A percentile compares a stretch with the other conserved stretches of the same genome.
These are phyloP conservation scores for Starmerella powellii DNA, from an alignment of 805 yeast genomes.

Conservation along the genomic window DNA sequence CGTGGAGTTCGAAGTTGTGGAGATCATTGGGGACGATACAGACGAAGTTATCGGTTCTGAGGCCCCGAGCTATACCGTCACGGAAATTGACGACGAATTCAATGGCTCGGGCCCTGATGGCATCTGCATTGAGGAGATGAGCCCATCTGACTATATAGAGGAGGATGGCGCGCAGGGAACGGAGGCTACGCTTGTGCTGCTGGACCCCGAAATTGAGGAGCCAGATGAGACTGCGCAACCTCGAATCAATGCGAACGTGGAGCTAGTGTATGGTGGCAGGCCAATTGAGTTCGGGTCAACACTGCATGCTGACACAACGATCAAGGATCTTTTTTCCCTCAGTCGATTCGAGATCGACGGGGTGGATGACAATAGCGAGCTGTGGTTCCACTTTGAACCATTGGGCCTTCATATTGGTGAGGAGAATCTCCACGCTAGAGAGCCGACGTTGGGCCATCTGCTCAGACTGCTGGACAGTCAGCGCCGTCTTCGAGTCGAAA, in stretches of 20 bases:
- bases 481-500: background rate
- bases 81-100: slow-evolving; percentile 3
- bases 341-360: background rate
- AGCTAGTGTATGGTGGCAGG: background rate
- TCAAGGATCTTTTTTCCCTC: background rate
- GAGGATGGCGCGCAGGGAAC: background rate
- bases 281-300: background rate
- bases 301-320: background rate
- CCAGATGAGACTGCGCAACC: background rate
- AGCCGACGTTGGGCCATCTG: slow-evolving; percentile 22
- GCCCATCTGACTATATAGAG: slow-evolving; percentile 2
- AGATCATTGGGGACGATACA: background rate
- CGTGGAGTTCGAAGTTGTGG: slow-evolving; percentile 6
- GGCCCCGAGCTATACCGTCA: slow-evolving; percentile 1
- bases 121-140: slow-evolving; percentile 5
- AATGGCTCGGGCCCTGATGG: background rate
- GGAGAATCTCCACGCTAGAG: slow-evolving; percentile 24
- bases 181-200: background rate
- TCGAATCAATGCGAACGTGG: background rate
- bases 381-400: slow-evolving; percentile 18
- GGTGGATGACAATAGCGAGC: background rate
- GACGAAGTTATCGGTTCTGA: background rate
- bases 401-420: slow-evolving; percentile 23
- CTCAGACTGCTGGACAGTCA: slow-evolving; percentile 12
- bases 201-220: slow-evolving; percentile 6